Base-by-base conservation (phyloP, 2,329 filamentous ascomycete genomes). In the Exophiala bonariae region DNA sequence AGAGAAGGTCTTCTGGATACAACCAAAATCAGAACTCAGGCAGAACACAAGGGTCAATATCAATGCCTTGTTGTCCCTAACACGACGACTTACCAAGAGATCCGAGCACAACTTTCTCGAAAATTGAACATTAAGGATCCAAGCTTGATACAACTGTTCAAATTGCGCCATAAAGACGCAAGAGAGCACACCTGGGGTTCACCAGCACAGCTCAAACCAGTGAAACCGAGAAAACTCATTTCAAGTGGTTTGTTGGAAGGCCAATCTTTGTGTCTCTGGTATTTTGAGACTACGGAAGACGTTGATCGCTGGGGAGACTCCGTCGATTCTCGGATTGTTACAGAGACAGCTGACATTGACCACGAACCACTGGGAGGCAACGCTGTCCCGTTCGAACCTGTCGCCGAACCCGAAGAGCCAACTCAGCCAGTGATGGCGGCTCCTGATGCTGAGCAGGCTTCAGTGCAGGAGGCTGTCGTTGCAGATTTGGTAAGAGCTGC, bases 1-100 rank as follows among this genome's bases (percentile, higher is more conserved):
- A 49, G 67, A 34, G 50, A 55, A 41, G 70, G 68, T 40, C 57
- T 73, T 3, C 70, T 73, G 36, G 68, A 74, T 34, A 43, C 52
- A 61, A 66, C n/a, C 68, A 73, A 49, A 66, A 69, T 57, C 59
- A 73, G 48, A 41, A 52, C 35, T 16, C 54, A 51, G 20, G 43
- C 44, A 10, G 31, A 49, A 22, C 49, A 56, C 20, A 41, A 49
- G 23, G 50, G 49, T 16, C 13, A 32, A 20, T 49, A 36, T 28
- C 41, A 52, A 20, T 30, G 31, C 3, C 28, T 42, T 20, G 41
- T 18, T 14, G 34, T 47, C 13, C 37, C 52, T 9, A 40, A 19
- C 26, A 28, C 23, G 6, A 39, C 48, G 11, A 56, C 52, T 16
- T 52, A 48, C 17, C 34, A 51, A 23, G 53, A 55, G 2, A 22